Base-by-base conservation (phyloP, 139 green algal species). In the Zygnema cylindricum region DNA sequence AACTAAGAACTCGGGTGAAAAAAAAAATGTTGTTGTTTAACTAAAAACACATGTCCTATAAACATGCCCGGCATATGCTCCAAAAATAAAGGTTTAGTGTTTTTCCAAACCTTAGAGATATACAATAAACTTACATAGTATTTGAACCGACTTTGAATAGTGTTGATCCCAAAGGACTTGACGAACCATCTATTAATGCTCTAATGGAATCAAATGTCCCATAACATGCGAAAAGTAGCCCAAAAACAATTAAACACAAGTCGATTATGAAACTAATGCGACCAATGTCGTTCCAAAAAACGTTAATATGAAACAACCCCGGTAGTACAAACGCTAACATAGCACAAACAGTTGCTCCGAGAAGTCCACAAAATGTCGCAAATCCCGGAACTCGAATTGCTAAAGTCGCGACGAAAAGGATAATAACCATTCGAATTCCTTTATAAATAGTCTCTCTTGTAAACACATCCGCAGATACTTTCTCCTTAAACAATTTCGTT, bases 321-420 rank as follows among this genome's bases (percentile, higher is more conserved):
- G 85, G 85, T 23, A 89, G 69, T n/a, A 89, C 85, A 40, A 89
- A 89, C 1, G 85, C 85, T 21, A 89, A 57, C 85, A 89, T 63
- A 25, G 85, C 85, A 35, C 85, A 89, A 38, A 89, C 85, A 0
- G 85, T 71, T 11, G 42, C 75, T n/a, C 85, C 85, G 7, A 89
- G 75, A 3, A 89, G 43, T 25, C 75, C 69, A 30, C 82, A 85
- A 77, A 89, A 89, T 11, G 32, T 73, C 22, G 71, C 85, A 76
- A 89, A 89, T 1, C 85, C 85, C 23, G 85, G 85, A 7, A 89
- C 85, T 49, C 73, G 16, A 23, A 89, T 39, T 7, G 85, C 85
- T 33, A 84, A 25, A 0, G 81, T 0, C 75, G 77, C 43, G 1
- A 55, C 40, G 0, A 77, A 35, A 7, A 89, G n/a, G n/a, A 90